Evolutionary conservation across 306 rosid species (phyloP).

Genomic region (Lupinus albus): DNA sequence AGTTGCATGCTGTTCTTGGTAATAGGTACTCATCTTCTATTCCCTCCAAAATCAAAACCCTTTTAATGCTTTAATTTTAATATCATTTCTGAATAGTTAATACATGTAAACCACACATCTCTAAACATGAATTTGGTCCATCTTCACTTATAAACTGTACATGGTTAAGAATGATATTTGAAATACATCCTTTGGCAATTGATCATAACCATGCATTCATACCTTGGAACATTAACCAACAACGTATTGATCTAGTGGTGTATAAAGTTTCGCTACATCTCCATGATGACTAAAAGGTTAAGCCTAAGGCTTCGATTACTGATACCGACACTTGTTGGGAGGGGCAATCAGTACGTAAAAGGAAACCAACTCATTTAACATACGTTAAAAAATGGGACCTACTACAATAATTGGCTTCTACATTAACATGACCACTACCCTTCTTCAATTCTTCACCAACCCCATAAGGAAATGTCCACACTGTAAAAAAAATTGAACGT

Average conservation of each 20-base stretch:
- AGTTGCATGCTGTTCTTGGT: conserved; percentile 68
- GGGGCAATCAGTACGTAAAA: too few species aligned
- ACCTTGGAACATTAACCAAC: too few species aligned
- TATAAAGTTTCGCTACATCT: too few species aligned
- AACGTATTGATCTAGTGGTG: too few species aligned
- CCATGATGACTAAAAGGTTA: too few species aligned
- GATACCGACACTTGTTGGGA: too few species aligned
- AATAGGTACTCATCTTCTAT: conserved; percentile 54
- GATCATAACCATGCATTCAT: too few species aligned
- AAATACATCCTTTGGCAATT: neutral
- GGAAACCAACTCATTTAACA: too few species aligned
- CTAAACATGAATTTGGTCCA: neutral
- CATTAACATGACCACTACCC: neutral
- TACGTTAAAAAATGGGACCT: neutral
- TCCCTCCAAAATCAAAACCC: neutral
- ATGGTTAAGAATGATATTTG: neutral
- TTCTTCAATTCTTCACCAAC: conserved; percentile 34
- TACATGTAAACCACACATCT: too few species aligned
- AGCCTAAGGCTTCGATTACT: too few species aligned
- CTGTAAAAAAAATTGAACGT: neutral
- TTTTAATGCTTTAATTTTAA: neutral
- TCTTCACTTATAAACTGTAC: neutral
- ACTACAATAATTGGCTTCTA: neutral
- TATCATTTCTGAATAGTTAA: neutral
- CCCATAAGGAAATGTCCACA: neutral